phyloP scores from a whole-genome alignment of 768 basidiomycete genomes.

The Phylloporus sp. region DNA sequence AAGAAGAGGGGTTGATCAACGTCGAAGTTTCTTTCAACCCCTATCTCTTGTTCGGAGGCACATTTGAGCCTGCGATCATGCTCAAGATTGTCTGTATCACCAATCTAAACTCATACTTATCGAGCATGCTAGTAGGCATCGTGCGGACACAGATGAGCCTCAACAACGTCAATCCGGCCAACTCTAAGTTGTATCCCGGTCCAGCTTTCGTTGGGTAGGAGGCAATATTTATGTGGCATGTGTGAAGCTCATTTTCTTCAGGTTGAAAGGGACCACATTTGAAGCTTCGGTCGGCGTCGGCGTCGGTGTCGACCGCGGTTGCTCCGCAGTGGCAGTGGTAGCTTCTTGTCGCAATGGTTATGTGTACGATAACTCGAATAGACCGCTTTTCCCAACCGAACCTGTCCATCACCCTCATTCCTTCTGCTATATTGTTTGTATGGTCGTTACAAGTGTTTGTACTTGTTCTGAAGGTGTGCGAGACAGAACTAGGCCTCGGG shows the following conservation, averaged over 20 bases:
- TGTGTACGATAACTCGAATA: not conserved
- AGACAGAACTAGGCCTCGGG: not conserved
- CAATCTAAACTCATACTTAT: not conserved
- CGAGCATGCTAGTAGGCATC: not conserved
- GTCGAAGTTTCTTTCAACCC: slow-evolving; percentile 56
- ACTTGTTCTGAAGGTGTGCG: not conserved
- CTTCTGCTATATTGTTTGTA: not conserved
- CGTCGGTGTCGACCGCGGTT: too few relatives aligned
- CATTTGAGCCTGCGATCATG: slow-evolving; percentile 63
- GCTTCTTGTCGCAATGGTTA: not conserved
- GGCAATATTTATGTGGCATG: not conserved
- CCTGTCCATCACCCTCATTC: not conserved
- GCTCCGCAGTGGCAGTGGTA: too few relatives aligned
- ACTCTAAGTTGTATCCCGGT: slow-evolving; percentile 43
- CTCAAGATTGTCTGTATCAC: slow-evolving; percentile 50
- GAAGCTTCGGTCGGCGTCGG: slow-evolving; percentile 3
- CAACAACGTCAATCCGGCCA: slow-evolving; percentile 46
- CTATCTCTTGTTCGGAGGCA: slow-evolving; percentile 55
- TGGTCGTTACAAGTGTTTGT: not conserved
- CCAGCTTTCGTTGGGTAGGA: slow-evolving; percentile 24
- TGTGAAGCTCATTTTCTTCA: not conserved
- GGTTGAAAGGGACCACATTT: slow-evolving; percentile 13
- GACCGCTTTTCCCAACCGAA: not conserved
- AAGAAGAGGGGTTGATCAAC: slow-evolving; percentile 54
- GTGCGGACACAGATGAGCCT: slow-evolving; percentile 48